Percentiles rank a stretch among this genome's conserved stretches.
These are phyloP conservation scores for Malassezia yamatoensis DNA, from an alignment of 1,284 basidiomycete species.

Conservation along the genomic window DNA sequence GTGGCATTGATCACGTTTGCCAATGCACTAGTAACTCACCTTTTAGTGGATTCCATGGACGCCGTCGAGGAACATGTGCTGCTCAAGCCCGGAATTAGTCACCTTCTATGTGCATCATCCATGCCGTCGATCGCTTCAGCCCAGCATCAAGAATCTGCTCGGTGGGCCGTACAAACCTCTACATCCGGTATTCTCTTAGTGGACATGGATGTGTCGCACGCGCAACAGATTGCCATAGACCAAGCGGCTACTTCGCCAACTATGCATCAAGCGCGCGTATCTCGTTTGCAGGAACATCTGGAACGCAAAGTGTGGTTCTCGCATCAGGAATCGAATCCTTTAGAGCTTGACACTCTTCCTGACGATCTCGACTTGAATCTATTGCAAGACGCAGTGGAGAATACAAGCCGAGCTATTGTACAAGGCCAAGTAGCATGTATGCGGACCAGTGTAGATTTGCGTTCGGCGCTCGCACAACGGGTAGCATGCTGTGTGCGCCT, in stretches of 20 bases:
- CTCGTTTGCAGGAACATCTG: conserved; percentile 67
- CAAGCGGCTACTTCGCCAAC: conserved; percentile 16
- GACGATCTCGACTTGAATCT: conserved; percentile 60
- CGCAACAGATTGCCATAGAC: conserved; percentile 19
- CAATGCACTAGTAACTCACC: conserved; percentile 28
- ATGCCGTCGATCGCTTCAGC: conserved; percentile 18
- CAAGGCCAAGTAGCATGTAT: conserved; percentile 19
- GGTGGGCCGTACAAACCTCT: conserved; percentile 39
- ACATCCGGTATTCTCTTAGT: conserved; percentile 33
- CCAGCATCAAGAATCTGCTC: conserved; percentile 7
- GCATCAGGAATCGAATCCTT: conserved; percentile 63
- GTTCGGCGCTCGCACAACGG: conserved; percentile 65
- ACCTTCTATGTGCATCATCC: conserved; percentile 39
- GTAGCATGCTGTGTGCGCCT: conserved; percentile 68
- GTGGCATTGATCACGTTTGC: conserved; percentile 34
- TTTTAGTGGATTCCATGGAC: conserved; percentile 20
- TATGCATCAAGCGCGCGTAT: conserved; percentile 36
- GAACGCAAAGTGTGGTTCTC: conserved; percentile 78
- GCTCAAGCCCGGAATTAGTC: conserved; percentile 38
- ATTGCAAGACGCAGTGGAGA: conserved; percentile 61
- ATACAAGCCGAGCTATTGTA: conserved; percentile 58
- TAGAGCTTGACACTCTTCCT: conserved; percentile 70
- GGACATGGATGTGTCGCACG: conserved; percentile 23
- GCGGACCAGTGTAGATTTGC: conserved; percentile 56
- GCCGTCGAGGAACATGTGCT: conserved; percentile 46